These are phyloP conservation scores for Boletus fagicola DNA, from an alignment of 768 basidiomycete genomes.

Conservation along the genomic window DNA sequence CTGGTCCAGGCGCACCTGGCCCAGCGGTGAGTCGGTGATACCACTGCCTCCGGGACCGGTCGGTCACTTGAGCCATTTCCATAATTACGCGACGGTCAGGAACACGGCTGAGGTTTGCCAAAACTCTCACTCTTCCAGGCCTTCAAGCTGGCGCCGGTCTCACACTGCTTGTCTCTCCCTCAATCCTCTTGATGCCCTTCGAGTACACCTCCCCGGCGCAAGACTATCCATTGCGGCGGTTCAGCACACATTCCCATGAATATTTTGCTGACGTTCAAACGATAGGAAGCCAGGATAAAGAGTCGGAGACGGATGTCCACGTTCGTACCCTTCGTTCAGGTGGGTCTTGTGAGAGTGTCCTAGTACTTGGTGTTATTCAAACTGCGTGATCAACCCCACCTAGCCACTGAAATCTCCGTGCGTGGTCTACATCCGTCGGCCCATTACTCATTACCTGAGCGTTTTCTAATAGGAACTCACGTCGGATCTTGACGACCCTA, in stretches of 20 bases:
- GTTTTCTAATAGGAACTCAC: conserved; percentile 1
- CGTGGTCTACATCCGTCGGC: conserved; percentile 1
- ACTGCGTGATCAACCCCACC: neutral
- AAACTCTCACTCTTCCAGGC: conserved; percentile 17
- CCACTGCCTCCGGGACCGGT: neutral
- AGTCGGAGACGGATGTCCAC: conserved; percentile 11
- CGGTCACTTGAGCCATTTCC: conserved; percentile 5
- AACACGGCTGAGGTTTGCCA: conserved; percentile 6
- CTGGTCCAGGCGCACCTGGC: neutral
- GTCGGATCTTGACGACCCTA: conserved; percentile 26
- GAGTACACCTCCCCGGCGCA: conserved; percentile 12
- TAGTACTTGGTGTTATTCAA: neutral
- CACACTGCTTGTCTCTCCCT: conserved; percentile 4
- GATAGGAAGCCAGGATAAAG: conserved; percentile 26
- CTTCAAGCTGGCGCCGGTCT: conserved; percentile 5
- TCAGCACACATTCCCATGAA: conserved; percentile 5
- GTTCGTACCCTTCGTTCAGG: conserved; percentile 20
- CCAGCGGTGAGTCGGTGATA: too few relatives aligned
- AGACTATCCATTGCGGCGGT: conserved; percentile 16
- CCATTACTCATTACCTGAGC: neutral
- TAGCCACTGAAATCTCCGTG: conserved; percentile 23
- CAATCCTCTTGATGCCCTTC: conserved; percentile 19
- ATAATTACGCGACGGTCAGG: conserved; percentile 23
- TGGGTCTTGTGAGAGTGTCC: conserved; percentile 11
- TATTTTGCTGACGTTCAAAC: conserved; percentile 13